Conservation (phyloP, 176 grass and related monocot species). For the Secale cereale region DNA sequence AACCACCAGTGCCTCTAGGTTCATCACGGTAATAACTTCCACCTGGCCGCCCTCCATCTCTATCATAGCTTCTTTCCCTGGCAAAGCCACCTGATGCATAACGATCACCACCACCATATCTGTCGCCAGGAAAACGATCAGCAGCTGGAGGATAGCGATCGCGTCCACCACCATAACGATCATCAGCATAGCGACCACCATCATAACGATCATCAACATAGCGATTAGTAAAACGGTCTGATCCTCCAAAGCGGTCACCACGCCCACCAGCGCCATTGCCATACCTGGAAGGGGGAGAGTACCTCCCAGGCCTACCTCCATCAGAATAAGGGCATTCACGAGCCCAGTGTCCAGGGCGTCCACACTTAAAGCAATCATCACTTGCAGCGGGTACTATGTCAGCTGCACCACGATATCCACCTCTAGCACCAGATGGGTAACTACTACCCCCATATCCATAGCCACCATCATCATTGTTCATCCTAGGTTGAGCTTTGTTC, state of each 20-base stretch:
- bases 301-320: slow-evolving; percentile 54
- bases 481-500: slow-evolving; percentile 91
- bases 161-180: slow-evolving; percentile 56
- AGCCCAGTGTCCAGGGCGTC: slow-evolving; percentile 88
- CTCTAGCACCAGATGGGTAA: slow-evolving; percentile 66
- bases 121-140: slow-evolving; percentile 82
- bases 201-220: slow-evolving; percentile 85
- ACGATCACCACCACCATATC: slow-evolving; percentile 65
- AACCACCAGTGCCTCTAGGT: slow-evolving; percentile 45
- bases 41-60: slow-evolving; percentile 45
- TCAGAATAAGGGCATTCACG: slow-evolving; percentile 86
- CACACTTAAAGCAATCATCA: slow-evolving; percentile 94
- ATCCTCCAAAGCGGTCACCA: slow-evolving; percentile 70
- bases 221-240: slow-evolving; percentile 65
- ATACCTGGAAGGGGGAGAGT: slow-evolving; percentile 66
- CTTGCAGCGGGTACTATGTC: slow-evolving; percentile 34
- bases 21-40: slow-evolving; percentile 70
- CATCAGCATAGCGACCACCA: slow-evolving; percentile 51
- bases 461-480: slow-evolving; percentile 64
- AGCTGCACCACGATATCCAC: slow-evolving; percentile 69
- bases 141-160: slow-evolving; percentile 63
- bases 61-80: slow-evolving; percentile 86
- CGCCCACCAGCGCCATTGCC: slow-evolving; percentile 46
- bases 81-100: slow-evolving; percentile 67
- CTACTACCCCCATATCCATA: slow-evolving; percentile 65